Percentiles rank a stretch among this genome's conserved stretches.
Conservation (phyloP, 768 basidiomycete species). For the Rossbeevera mucosa region DNA sequence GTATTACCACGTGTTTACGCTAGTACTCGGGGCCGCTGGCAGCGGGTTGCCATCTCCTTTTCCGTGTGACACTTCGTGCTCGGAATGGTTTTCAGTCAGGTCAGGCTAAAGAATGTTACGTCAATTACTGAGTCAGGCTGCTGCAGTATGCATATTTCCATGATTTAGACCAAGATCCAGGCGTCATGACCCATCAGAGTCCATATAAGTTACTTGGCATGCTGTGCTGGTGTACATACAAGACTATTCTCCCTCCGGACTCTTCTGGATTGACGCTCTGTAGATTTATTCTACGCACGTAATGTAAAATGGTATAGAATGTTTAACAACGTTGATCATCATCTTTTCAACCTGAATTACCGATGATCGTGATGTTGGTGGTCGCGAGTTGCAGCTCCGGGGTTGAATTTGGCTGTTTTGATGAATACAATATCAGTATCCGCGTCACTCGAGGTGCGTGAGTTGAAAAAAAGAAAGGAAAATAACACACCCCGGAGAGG, state of each 20-base stretch:
- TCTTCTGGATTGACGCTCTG: background rate
- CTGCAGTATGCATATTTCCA: too few relatives aligned
- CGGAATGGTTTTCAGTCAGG: too few relatives aligned
- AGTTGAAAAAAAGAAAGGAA: background rate
- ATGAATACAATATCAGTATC: conserved; percentile 6
- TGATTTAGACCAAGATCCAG: too few relatives aligned
- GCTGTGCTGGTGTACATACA: too few relatives aligned
- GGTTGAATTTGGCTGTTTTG: background rate
- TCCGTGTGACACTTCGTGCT: too few relatives aligned
- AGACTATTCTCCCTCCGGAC: background rate
- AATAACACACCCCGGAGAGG: conserved; percentile 3
- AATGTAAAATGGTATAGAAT: background rate
- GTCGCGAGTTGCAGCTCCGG: background rate
- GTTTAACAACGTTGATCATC: background rate
- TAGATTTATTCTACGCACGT: background rate
- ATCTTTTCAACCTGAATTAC: background rate
- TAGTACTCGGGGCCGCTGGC: too few relatives aligned
- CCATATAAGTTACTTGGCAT: too few relatives aligned
- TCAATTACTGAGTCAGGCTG: too few relatives aligned
- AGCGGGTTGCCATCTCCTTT: too few relatives aligned
- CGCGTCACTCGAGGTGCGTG: background rate
- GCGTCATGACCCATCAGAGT: too few relatives aligned
- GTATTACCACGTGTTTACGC: too few relatives aligned
- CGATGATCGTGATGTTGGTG: fast-evolving
- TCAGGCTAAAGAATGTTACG: too few relatives aligned